These are phyloP conservation scores for Fusarium protoensiforme DNA, from an alignment of 2,329 filamentous ascomycete genomes.

Conservation along the genomic window DNA sequence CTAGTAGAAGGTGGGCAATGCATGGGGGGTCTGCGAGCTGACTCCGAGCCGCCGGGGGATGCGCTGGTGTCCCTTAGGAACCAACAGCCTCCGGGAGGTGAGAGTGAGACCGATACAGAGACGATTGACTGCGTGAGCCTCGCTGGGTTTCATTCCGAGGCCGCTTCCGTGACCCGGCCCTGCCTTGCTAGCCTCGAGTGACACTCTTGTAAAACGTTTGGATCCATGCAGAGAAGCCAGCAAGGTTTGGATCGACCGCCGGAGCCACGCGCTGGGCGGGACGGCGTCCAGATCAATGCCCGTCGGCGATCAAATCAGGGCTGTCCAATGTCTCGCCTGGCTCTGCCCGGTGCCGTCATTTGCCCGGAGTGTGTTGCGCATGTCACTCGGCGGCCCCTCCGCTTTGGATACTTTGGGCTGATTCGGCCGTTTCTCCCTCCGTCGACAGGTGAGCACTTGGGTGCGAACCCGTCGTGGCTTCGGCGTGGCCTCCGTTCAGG, in stretches of 20 bases:
- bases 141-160: constrained; percentile 4
- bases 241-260: constrained; percentile 28
- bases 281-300: not conserved
- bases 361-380: constrained; percentile 20
- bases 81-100: not conserved
- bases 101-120: not conserved
- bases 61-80: not conserved
- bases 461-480: not conserved
- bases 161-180: constrained; percentile 5
- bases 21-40: not conserved
- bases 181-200: not conserved
- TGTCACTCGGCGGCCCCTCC: constrained; percentile 22
- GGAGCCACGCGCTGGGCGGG: constrained; percentile 4
- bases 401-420: constrained; percentile 2
- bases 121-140: constrained; percentile 14
- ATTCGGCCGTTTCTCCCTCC: not conserved
- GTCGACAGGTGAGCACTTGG: not conserved
- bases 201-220: constrained; percentile 12
- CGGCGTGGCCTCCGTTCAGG: not conserved
- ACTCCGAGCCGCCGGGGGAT: not conserved
- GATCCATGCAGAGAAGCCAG: constrained; percentile 23
- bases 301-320: constrained; percentile 9
- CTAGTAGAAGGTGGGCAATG: not conserved
- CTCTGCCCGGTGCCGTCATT: constrained; percentile 21
- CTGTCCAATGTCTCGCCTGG: not conserved